phyloP scores from a whole-genome alignment of 768 basidiomycete genomes.

The Heimioporus sp. region DNA sequence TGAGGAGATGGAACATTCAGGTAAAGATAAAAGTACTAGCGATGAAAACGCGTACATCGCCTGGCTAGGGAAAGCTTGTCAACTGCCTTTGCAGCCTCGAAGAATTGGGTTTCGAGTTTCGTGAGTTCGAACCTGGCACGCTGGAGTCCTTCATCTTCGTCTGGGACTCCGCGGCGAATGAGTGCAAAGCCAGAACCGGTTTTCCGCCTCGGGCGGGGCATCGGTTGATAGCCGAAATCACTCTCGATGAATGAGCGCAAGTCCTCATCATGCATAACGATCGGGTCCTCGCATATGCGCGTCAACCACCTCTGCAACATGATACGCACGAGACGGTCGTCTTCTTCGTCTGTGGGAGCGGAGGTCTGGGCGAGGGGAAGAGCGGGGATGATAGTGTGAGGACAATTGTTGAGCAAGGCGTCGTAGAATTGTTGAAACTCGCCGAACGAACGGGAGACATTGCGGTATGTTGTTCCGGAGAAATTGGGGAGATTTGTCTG shows the following conservation, averaged over 20 bases:
- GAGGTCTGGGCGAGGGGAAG: slow-evolving; percentile 96
- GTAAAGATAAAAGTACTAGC: neutral
- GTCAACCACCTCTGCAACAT: slow-evolving; percentile 96
- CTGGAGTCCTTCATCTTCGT: slow-evolving; percentile 93
- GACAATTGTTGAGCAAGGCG: slow-evolving; percentile 83
- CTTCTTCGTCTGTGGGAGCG: slow-evolving; percentile 96
- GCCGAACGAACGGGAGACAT: slow-evolving; percentile 91
- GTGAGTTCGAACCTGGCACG: slow-evolving; percentile 89
- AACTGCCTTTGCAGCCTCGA: slow-evolving; percentile 87
- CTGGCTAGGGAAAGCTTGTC: slow-evolving; percentile 80
- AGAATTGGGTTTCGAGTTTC: slow-evolving; percentile 88
- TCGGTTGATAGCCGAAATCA: slow-evolving; percentile 95
- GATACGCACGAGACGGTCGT: slow-evolving; percentile 92
- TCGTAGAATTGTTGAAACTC: slow-evolving; percentile 97
- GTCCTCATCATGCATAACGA: slow-evolving; percentile 88
- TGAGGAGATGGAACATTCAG: neutral
- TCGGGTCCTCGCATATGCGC: slow-evolving; percentile 88
- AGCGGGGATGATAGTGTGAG: slow-evolving; percentile 95
- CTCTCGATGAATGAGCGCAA: slow-evolving; percentile 93
- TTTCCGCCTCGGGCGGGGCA: slow-evolving; percentile 71
- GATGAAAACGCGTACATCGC: slow-evolving; percentile 53
- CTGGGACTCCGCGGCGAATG: slow-evolving; percentile 78
- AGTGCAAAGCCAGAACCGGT: slow-evolving; percentile 71
- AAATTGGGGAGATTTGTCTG: slow-evolving; percentile 96
- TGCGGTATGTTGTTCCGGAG: slow-evolving; percentile 83